Conservation (phyloP, 1,284 basidiomycete genomes). For the Tilletia caries region DNA sequence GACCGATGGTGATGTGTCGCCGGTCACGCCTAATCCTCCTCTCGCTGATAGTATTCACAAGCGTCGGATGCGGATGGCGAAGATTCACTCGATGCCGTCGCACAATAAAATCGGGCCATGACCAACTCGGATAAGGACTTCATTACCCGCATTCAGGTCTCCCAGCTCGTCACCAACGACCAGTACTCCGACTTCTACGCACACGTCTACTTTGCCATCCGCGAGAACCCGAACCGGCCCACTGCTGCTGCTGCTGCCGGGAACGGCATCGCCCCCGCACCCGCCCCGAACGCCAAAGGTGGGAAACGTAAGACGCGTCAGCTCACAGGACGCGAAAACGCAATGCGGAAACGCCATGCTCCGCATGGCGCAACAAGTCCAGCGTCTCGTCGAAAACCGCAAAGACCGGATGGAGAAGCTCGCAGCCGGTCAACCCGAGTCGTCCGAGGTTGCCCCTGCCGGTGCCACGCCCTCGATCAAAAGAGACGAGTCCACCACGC, state of each 20-base stretch:
- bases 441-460: too few relatives aligned
- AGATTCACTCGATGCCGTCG: constrained; percentile 60
- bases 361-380: constrained; percentile 93
- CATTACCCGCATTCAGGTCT: constrained; percentile 98
- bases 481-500: too few relatives aligned
- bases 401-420: constrained; percentile 61
- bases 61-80: constrained; percentile 37
- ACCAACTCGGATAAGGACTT: constrained; percentile 99
- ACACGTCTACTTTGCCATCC: constrained; percentile 83
- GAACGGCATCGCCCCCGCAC: constrained; percentile 10
- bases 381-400: constrained; percentile 89
- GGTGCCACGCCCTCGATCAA: too few relatives aligned
- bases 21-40: neutral
- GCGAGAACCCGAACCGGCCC: constrained; percentile 60
- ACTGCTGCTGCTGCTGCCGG: constrained; percentile 19
- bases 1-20: neutral
- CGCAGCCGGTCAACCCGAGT: constrained; percentile 19
- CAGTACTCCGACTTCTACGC: constrained; percentile 98
- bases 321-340: constrained; percentile 66
- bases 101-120: constrained; percentile 99
- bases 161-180: constrained; percentile 79
- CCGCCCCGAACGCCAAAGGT: constrained; percentile 16
- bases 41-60: too few relatives aligned
- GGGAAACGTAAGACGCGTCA: constrained; percentile 25
- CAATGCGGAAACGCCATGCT: too few relatives aligned